Base-by-base conservation (phyloP, 1,284 basidiomycete species). In the Trichosporon sp. region DNA sequence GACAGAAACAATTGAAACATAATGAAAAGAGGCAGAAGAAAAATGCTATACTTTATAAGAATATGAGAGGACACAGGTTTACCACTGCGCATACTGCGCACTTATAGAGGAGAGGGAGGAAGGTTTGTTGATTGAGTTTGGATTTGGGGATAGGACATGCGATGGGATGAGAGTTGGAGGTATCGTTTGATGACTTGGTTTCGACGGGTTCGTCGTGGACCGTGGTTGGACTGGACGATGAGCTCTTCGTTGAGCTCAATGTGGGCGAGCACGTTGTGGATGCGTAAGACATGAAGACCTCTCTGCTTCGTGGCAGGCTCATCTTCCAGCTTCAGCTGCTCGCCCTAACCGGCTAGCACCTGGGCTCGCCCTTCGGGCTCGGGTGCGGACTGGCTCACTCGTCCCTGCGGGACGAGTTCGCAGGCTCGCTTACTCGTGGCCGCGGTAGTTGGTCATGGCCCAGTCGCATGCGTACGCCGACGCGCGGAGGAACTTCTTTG, bases 401-500 rank as follows among this genome's bases (percentile, higher is more conserved):
- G n/a, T n/a, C n/a, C n/a, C n/a, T n/a, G n/a, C n/a, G n/a, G n/a
- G n/a, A n/a, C n/a, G n/a, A n/a, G n/a, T n/a, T n/a, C n/a, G n/a
- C n/a, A n/a, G 32, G 32, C 32, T 32, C 32, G 32, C 32, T 32
- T 23, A 44, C 40, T 44, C 40, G 40, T n/a, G n/a, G n/a, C 19
- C 19, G 23, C 27, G 27, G 49, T 31, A 31, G 68, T 77, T 60
- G 66, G 61, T 76, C 57, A 70, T 69, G 13, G 82, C 83, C 83
- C 83, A 84, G 70, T 84, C 82, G 57, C 83, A 70, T 0, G 84
- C 84, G 70, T 83, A 85, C 29, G 81, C 80, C 46, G 79, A 81
- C 11, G 84, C 94, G 80, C 94, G 92, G 76, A 97, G 86, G 86
- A 95, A 96, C 83, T 94, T 93, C 86, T 95, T 95, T 85, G 91